Conservation (phyloP, 441 rosid species). For the Jatropha podagrica region DNA sequence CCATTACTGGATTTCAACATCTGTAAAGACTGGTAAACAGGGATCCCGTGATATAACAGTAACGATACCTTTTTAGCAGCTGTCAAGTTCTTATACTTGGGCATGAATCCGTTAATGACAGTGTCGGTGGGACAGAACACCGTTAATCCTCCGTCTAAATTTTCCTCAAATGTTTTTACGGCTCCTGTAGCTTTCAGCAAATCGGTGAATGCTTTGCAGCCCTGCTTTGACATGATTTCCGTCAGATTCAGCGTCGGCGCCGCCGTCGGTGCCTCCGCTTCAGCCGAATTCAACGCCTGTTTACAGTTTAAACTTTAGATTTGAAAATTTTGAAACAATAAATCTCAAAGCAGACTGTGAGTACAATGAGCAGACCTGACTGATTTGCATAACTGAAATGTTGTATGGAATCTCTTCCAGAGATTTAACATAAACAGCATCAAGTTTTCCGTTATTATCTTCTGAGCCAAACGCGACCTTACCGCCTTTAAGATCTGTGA, state of each 20-base stretch:
- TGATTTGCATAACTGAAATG: conserved; percentile 82
- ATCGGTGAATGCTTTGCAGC: conserved; percentile 83
- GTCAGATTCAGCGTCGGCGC: conserved; percentile 71
- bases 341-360: not conserved
- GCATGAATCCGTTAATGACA: conserved; percentile 69
- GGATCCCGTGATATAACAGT: conserved; percentile 67
- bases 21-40: conserved; percentile 69
- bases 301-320: not conserved
- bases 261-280: conserved; percentile 78
- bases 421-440: conserved; percentile 64
- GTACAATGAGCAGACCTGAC: conserved; percentile 45
- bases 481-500: conserved; percentile 79
- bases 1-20: conserved; percentile 84
- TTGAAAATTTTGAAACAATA: not conserved
- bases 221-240: conserved; percentile 68
- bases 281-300: conserved; percentile 63
- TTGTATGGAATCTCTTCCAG: conserved; percentile 75
- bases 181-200: conserved; percentile 67
- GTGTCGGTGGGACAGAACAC: conserved; percentile 88
- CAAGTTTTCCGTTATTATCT: conserved; percentile 45
- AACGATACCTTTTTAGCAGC: conserved; percentile 54
- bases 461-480: conserved; percentile 75
- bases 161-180: conserved; percentile 50
- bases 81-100: conserved; percentile 76
- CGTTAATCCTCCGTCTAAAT: conserved; percentile 79